phyloP scores from a whole-genome alignment of 2,329 filamentous ascomycete species.

The Fusarium sp. region DNA sequence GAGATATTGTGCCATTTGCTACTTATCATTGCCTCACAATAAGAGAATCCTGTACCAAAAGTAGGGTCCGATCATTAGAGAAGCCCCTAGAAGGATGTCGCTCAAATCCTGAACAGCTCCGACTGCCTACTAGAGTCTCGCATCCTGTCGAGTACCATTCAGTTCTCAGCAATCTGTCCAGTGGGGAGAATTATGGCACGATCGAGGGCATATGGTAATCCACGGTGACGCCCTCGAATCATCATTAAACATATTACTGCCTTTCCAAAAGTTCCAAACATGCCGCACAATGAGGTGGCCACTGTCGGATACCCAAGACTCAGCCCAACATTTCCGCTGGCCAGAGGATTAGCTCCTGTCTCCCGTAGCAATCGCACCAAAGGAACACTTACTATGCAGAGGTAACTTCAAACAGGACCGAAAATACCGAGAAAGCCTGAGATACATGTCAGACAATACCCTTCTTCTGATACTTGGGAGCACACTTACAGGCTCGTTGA shows the following conservation, averaged over 20 bases:
- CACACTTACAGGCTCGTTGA: constrained; percentile 29
- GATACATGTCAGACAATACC: neutral
- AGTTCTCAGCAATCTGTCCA: neutral
- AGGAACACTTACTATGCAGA: constrained; percentile 41
- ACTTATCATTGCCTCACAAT: neutral
- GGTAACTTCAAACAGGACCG: constrained; percentile 45
- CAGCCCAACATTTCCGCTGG: constrained; percentile 46
- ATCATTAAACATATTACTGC: constrained; percentile 47
- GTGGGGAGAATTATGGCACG: constrained; percentile 42
- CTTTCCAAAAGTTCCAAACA: constrained; percentile 45
- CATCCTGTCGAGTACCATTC: neutral
- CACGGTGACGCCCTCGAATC: constrained; percentile 48
- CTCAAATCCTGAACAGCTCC: no score
- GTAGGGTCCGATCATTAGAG: neutral
- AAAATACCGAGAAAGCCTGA: constrained; percentile 42
- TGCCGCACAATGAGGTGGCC: constrained; percentile 38
- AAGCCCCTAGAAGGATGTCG: neutral
- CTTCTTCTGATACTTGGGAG: rapidly evolving
- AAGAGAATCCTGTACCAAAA: neutral
- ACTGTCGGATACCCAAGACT: constrained; percentile 44
- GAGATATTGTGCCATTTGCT: neutral
- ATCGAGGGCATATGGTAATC: constrained; percentile 45
- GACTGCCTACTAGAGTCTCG: neutral
- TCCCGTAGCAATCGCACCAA: rapidly evolving
- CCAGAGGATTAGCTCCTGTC: no score